These are phyloP conservation scores for Chaetomiaceae sp. DNA, from an alignment of 2,329 filamentous ascomycete genomes.

Conservation along the genomic window DNA sequence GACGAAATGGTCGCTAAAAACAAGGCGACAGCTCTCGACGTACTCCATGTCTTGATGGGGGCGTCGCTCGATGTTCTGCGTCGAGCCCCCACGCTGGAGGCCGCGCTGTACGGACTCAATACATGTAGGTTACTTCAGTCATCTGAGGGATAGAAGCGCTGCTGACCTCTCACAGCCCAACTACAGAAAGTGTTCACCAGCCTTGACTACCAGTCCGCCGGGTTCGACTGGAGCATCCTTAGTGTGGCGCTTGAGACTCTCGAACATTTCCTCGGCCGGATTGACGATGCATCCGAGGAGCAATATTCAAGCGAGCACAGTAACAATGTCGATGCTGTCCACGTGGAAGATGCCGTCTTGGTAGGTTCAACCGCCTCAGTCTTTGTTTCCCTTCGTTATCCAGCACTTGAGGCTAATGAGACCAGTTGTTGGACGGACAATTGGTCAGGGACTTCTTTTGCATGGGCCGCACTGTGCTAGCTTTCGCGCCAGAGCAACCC, in stretches of 20 bases:
- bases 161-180: constrained; percentile 32
- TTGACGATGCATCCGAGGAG: constrained; percentile 37
- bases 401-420: background rate
- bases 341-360: constrained; percentile 44
- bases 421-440: constrained; percentile 42
- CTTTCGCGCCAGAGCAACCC: constrained; percentile 19
- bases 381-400: background rate
- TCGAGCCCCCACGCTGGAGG: constrained; percentile 39
- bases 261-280: constrained; percentile 39
- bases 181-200: constrained; percentile 46
- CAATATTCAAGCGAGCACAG: constrained; percentile 32
- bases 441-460: constrained; percentile 42
- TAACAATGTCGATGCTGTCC: constrained; percentile 26
- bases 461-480: constrained; percentile 30
- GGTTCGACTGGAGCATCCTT: constrained; percentile 45
- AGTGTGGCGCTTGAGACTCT: constrained; percentile 40
- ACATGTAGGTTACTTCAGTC: constrained; percentile 29
- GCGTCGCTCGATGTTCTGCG: constrained; percentile 47
- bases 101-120: constrained; percentile 45
- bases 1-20: constrained; percentile 47
- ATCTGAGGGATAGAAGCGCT: constrained; percentile 2
- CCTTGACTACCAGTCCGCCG: constrained; percentile 37
- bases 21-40: constrained; percentile 46
- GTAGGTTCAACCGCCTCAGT: constrained; percentile 23
- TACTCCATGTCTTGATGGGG: constrained; percentile 42